Evolutionary conservation across 179 eudicot genomes (phyloP), one percentile per base, ranked within the genome.

Genomic region (Sideroxylon spinosum): DNA sequence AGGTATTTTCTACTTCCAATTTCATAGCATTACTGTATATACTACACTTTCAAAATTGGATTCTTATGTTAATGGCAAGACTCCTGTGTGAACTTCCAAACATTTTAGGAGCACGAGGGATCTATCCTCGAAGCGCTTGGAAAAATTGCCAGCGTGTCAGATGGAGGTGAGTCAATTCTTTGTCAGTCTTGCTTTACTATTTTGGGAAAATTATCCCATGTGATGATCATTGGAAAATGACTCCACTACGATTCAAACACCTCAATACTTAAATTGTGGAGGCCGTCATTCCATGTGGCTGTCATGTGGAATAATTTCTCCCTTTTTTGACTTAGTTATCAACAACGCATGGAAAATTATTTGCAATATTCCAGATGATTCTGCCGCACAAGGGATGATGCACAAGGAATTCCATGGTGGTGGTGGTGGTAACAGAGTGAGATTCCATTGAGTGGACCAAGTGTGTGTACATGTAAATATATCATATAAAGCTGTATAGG

Each of bases 61-160:
- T 17, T 67, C 12, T 28, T 48, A 28, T 14, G 29, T 29, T 66
- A 66, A 66, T 67, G 9, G n/a, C 17, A 67, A 7, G 0, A 32
- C 22, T 67, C 50, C 9, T 69, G 11, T 17, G 50, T 70, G 49
- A 50, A 71, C 56, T 63, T 62, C 53, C 53, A 14, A n/a, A 29
- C 9, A 22, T 67, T 12, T 14, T 77, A 78, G 81, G 81, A 71
- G 71, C 81, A 78, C 9, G 81, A 78, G 71, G 50, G 13, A 78
- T 76, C 70, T n/a, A 71, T 78, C 53, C 63, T 78, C 12, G 64
- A 63, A 25, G 81, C 76, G 19, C 70, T 78, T 23, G 76, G 9
- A 32, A 72, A 71, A 71, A 76, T 78, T 63, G 62, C 81, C 50
- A 53, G 62, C 52, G 77, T 71, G 52, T 22, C 71, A 19, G 29